Evolutionary conservation across 768 basidiomycete species (phyloP).

Genomic region (Pisolithus marmoratus): DNA sequence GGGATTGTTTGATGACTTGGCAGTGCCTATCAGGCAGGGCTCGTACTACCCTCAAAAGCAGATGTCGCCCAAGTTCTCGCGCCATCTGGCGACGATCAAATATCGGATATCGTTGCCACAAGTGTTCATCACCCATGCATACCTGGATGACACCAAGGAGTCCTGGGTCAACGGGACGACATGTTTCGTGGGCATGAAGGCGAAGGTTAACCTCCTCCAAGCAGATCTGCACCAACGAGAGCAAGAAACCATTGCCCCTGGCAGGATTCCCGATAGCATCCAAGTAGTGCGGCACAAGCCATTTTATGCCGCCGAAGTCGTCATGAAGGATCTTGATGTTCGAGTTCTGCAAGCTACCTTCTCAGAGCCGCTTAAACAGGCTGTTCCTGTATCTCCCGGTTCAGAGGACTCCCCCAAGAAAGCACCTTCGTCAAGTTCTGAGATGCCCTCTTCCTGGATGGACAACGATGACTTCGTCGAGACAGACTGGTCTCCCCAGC

Average conservation of each 20-base stretch:
- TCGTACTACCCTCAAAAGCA: constrained; percentile 65
- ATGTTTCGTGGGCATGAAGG: constrained; percentile 82
- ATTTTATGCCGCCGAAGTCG: constrained; percentile 84
- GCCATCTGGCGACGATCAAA: constrained; percentile 86
- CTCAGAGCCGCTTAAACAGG: constrained; percentile 60
- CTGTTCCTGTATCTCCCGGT: constrained; percentile 44
- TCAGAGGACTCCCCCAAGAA: constrained; percentile 38
- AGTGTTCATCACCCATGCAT: constrained; percentile 81
- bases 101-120: constrained; percentile 76
- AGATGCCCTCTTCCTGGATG: constrained; percentile 58
- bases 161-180: constrained; percentile 79
- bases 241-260: constrained; percentile 64
- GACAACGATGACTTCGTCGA: constrained; percentile 82
- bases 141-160: constrained; percentile 73
- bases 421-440: constrained; percentile 22
- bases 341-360: constrained; percentile 78
- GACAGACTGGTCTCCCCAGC: constrained; percentile 55
- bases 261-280: constrained; percentile 49
- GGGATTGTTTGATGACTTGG: constrained; percentile 70
- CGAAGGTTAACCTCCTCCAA: constrained; percentile 70
- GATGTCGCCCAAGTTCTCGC: constrained; percentile 80
- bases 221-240: constrained; percentile 92
- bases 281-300: constrained; percentile 70
- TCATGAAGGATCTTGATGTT: constrained; percentile 69
- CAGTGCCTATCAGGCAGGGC: constrained; percentile 88